phyloP scores from a whole-genome alignment of 805 yeast species.

The Wickerhamomyces subpelliculosus region DNA sequence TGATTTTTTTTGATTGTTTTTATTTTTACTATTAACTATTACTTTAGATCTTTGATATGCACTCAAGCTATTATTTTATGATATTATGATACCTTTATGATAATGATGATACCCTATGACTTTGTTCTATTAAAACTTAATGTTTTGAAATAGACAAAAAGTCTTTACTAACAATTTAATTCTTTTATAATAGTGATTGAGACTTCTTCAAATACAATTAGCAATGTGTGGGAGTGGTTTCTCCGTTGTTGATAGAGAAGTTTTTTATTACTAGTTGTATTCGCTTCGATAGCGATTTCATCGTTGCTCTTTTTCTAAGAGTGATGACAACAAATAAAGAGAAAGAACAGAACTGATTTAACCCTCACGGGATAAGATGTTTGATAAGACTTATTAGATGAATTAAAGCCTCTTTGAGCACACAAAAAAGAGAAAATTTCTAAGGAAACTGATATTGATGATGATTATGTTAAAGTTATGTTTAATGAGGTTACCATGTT shows the following conservation, averaged over 20 bases:
- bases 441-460: neutral
- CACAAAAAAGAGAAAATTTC: neutral
- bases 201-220: neutral
- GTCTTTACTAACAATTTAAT: too few relatives aligned
- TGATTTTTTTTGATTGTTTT: conserved; percentile 20
- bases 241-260: too few relatives aligned
- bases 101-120: neutral
- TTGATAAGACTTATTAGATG: conserved; percentile 1
- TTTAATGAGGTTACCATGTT: neutral
- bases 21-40: neutral
- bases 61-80: too few relatives aligned
- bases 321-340: neutral
- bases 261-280: too few relatives aligned
- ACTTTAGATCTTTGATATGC: neutral
- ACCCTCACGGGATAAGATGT: neutral
- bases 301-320: neutral
- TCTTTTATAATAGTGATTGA: neutral
- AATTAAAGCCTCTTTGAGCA: conserved; percentile 1
- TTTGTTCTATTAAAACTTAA: too few relatives aligned
- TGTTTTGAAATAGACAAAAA: too few relatives aligned
- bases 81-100: neutral
- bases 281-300: neutral
- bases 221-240: neutral
- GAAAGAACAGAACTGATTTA: neutral
- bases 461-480: neutral